These are phyloP conservation scores for Aspergillus hiratsukae DNA, from an alignment of 2,329 filamentous ascomycete genomes.

Conservation along the genomic window DNA sequence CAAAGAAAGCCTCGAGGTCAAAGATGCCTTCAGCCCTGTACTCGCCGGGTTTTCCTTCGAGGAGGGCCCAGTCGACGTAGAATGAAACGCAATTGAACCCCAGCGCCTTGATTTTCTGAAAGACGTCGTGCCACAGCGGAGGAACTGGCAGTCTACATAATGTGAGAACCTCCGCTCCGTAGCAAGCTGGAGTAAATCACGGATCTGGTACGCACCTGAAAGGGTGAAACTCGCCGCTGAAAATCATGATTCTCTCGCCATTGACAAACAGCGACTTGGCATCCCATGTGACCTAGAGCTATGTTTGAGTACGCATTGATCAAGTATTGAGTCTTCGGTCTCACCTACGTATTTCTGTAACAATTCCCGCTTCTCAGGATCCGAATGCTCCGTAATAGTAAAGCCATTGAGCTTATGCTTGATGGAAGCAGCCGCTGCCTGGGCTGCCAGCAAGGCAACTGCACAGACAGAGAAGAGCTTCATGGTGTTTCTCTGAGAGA, in stretches of 20 bases:
- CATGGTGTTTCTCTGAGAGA: slow-evolving; percentile 24
- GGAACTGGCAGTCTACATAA: slow-evolving; percentile 53
- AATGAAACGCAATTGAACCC: slow-evolving; percentile 78
- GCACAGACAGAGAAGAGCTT: slow-evolving; percentile 33
- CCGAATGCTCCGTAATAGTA: slow-evolving; percentile 39
- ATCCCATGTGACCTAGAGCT: slow-evolving; percentile 62
- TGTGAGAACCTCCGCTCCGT: neutral
- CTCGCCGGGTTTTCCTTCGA: slow-evolving; percentile 67
- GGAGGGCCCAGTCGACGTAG: slow-evolving; percentile 72
- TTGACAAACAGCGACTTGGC: slow-evolving; percentile 65
- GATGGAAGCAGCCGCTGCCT: slow-evolving; percentile 46
- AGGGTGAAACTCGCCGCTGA: slow-evolving; percentile 70
- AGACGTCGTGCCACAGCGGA: slow-evolving; percentile 64
- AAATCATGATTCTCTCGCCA: slow-evolving; percentile 67
- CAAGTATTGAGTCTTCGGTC: neutral
- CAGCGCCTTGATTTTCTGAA: slow-evolving; percentile 77
- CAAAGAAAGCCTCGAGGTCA: slow-evolving; percentile 68
- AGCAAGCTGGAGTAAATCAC: neutral
- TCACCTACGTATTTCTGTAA: slow-evolving; percentile 53
- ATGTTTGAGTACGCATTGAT: neutral
- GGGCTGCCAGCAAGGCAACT: slow-evolving; percentile 38
- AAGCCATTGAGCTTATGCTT: slow-evolving; percentile 48
- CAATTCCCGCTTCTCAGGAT: slow-evolving; percentile 42
- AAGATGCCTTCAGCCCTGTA: slow-evolving; percentile 70
- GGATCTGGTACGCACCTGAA: slow-evolving; percentile 44